A percentile compares a stretch with the other conserved stretches of the same genome.
Conservation (phyloP, 225 moss, liverwort and hornwort genomes). For the Marchantia paleacea region DNA sequence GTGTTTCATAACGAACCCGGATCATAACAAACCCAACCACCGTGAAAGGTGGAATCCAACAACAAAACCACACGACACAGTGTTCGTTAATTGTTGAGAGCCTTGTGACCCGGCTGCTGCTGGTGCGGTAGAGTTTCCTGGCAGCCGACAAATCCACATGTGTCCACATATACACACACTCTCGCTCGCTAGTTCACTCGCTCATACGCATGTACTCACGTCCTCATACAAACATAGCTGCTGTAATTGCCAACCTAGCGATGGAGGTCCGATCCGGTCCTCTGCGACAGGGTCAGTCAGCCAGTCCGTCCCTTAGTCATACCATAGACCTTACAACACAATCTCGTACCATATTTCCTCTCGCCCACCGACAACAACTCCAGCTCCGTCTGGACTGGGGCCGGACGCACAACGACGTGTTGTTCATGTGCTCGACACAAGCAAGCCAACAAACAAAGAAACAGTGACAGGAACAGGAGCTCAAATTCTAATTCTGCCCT, state of each 20-base stretch:
- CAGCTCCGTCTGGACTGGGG: no score
- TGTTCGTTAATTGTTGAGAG: slow-evolving; percentile 3
- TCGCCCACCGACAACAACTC: neutral
- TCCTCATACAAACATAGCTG: no score
- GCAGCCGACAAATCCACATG: slow-evolving; percentile 11
- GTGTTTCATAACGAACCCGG: neutral
- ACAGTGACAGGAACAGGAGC: no score
- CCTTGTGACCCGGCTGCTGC: neutral
- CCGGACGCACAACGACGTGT: no score
- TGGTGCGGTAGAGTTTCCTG: slow-evolving; percentile 1
- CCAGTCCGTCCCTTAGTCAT: no score
- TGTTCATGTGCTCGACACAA: no score
- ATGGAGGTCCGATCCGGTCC: neutral
- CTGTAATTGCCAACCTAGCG: neutral
- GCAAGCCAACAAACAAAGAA: no score
- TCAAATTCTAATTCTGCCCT: no score
- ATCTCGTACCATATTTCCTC: neutral
- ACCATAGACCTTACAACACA: neutral
- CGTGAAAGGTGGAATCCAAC: slow-evolving; percentile 1
- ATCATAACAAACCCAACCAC: neutral
- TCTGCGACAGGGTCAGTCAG: no score
- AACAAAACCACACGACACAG: neutral
- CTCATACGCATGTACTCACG: neutral
- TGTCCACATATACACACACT: neutral
- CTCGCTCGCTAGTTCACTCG: neutral